Percentiles rank a stretch among this genome's conserved stretches.
Conservation (phyloP, 768 basidiomycete species). For the Naganishia randhawae region DNA sequence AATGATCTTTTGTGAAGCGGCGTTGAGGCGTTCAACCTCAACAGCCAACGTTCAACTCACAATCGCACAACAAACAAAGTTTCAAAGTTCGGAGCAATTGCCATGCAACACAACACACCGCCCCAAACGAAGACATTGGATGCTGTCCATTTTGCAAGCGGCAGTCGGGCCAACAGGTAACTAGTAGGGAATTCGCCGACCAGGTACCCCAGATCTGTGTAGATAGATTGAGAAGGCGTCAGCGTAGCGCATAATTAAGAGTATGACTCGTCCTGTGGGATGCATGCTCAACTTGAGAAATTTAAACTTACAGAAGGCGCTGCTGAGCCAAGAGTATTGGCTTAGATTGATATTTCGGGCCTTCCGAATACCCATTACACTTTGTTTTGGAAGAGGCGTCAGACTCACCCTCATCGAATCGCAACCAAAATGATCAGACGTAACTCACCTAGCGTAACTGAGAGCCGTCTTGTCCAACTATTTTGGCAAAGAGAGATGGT, state of each 20-base stretch:
- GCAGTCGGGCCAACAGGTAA: conserved; percentile 26
- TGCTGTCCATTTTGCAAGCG: conserved; percentile 24
- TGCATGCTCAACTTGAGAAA: too few relatives aligned
- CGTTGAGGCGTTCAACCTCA: background rate
- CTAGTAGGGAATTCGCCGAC: conserved; percentile 29
- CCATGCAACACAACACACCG: conserved; percentile 27
- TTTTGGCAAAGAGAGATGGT: background rate
- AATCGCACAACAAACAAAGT: conserved; percentile 24
- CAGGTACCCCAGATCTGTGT: conserved; percentile 25
- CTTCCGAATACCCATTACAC: conserved; percentile 30
- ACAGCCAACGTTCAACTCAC: background rate
- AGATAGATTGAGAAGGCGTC: background rate
- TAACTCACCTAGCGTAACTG: conserved; percentile 1
- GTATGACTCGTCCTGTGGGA: too few relatives aligned
- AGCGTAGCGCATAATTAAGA: too few relatives aligned
- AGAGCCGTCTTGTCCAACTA: conserved; percentile 24
- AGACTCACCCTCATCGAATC: background rate
- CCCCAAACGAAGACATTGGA: conserved; percentile 29
- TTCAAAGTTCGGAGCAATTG: conserved; percentile 22
- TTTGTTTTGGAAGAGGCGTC: background rate
- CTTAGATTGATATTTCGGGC: conserved; percentile 21
- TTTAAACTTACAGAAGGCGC: conserved; percentile 16
- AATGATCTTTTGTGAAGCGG: too few relatives aligned
- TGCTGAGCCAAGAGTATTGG: conserved; percentile 26
- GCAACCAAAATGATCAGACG: background rate